phyloP scores from a whole-genome alignment of 2,329 filamentous ascomycete species.

The Diaporthe sp. region DNA sequence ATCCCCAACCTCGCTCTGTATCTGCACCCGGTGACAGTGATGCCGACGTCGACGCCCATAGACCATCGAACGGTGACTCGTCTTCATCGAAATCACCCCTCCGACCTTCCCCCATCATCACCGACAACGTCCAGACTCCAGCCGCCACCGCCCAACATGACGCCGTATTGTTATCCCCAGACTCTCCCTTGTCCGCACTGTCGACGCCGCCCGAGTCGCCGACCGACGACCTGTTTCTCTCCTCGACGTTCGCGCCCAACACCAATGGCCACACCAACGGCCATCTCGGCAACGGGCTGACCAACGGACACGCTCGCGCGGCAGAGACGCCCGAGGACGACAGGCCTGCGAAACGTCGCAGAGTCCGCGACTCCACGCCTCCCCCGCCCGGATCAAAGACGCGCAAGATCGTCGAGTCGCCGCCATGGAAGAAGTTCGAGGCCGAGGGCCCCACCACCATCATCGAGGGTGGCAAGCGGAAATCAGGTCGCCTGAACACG shows the following conservation, averaged over 20 bases:
- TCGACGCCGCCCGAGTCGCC: constrained; percentile 38
- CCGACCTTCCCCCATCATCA: constrained; percentile 32
- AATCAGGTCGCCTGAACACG: constrained; percentile 75
- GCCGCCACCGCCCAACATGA: constrained; percentile 20
- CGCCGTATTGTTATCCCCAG: constrained; percentile 28
- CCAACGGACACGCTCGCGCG: constrained; percentile 42
- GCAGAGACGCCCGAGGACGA: constrained; percentile 55
- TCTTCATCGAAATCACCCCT: constrained; percentile 1
- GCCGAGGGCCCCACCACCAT: constrained; percentile 92
- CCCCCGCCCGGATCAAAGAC: constrained; percentile 51
- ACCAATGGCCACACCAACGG: constrained; percentile 45
- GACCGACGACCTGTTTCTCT: constrained; percentile 2
- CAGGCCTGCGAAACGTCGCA: constrained; percentile 76
- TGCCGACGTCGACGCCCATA: constrained; percentile 2
- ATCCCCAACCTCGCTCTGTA: neutral
- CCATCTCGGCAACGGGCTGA: constrained; percentile 45
- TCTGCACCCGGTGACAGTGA: neutral
- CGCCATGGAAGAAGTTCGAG: constrained; percentile 91
- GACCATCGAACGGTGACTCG: neutral
- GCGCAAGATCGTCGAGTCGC: constrained; percentile 74
- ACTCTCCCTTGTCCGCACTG: constrained; percentile 40
- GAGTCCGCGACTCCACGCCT: constrained; percentile 63
- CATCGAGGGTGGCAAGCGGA: constrained; percentile 78
- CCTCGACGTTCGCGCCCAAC: neutral
- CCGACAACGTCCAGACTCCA: constrained; percentile 16